A percentile compares a stretch with the other conserved stretches of the same genome.
Conservation (phyloP, 805 yeast genomes). For the Ogataea naganishii region DNA sequence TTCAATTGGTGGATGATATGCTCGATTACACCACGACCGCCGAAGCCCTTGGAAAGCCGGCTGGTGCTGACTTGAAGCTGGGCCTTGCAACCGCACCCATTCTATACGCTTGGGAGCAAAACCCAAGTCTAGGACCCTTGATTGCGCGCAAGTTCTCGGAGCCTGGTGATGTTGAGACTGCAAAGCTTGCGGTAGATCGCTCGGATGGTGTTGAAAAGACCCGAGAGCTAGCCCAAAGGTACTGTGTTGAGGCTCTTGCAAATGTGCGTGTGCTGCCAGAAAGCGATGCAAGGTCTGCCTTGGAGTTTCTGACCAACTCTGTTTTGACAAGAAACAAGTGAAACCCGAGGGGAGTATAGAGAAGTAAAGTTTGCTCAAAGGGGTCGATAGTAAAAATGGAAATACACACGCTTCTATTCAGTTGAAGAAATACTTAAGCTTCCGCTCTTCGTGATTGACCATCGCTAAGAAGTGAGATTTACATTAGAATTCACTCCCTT, state of each 20-base stretch:
- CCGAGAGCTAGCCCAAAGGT: slow-evolving; percentile 63
- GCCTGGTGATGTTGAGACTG: slow-evolving; percentile 80
- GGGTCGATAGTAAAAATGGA: background rate
- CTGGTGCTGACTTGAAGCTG: slow-evolving; percentile 87
- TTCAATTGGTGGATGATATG: slow-evolving; percentile 94
- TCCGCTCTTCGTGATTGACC: background rate
- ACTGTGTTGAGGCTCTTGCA: slow-evolving; percentile 65
- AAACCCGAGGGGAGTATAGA: slow-evolving; percentile 1
- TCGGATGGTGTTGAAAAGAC: slow-evolving; percentile 75
- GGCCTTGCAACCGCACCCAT: slow-evolving; percentile 98
- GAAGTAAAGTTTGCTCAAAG: background rate
- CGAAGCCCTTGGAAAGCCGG: slow-evolving; percentile 83
- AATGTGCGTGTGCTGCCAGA: slow-evolving; percentile 75
- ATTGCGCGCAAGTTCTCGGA: slow-evolving; percentile 75
- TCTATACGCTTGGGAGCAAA: slow-evolving; percentile 85
- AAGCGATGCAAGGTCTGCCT: slow-evolving; percentile 81
- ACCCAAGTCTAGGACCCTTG: slow-evolving; percentile 75
- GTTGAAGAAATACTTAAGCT: background rate
- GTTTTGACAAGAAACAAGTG: slow-evolving; percentile 75
- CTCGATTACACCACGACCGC: slow-evolving; percentile 89
- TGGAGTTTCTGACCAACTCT: slow-evolving; percentile 76
- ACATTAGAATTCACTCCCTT: background rate
- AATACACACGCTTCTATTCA: background rate
- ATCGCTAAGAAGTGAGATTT: background rate
- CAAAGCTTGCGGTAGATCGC: slow-evolving; percentile 62